Conservation (phyloP, 2,329 filamentous ascomycete species). For the Exophiala oligosperma region DNA sequence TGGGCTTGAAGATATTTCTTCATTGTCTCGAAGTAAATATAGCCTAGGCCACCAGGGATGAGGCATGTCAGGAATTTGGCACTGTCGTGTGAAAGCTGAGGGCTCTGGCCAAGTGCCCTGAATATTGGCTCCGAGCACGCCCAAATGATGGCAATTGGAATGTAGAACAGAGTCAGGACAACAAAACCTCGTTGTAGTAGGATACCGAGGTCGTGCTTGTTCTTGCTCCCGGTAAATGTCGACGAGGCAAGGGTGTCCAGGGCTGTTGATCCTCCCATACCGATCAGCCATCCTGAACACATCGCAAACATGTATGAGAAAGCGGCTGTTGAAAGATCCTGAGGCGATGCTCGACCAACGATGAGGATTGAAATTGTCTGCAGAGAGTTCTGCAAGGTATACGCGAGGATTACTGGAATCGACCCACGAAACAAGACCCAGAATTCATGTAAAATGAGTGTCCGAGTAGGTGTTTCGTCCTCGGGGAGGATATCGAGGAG, state of each 20-base stretch:
- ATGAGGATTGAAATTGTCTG: slow-evolving; percentile 82
- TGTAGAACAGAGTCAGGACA: slow-evolving; percentile 70
- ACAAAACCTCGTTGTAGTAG: slow-evolving; percentile 75
- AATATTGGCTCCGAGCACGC: slow-evolving; percentile 73
- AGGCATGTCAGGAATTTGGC: slow-evolving; percentile 71
- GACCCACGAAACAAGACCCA: slow-evolving; percentile 68
- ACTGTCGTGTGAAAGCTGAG: slow-evolving; percentile 72
- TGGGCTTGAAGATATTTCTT: slow-evolving; percentile 62
- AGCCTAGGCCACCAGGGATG: slow-evolving; percentile 79
- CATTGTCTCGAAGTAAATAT: slow-evolving; percentile 83
- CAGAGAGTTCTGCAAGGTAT: slow-evolving; percentile 80
- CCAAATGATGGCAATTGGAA: slow-evolving; percentile 73
- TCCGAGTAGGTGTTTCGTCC: slow-evolving; percentile 33
- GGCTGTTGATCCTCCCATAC: slow-evolving; percentile 80
- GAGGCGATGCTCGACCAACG: slow-evolving; percentile 74
- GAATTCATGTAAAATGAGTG: slow-evolving; percentile 58
- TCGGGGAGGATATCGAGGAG: slow-evolving; percentile 27
- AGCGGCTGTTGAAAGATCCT: slow-evolving; percentile 76
- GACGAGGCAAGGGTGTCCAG: slow-evolving; percentile 82
- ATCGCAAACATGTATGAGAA: slow-evolving; percentile 95
- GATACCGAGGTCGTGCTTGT: slow-evolving; percentile 76
- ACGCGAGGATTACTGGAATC: slow-evolving; percentile 77
- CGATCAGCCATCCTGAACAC: slow-evolving; percentile 84
- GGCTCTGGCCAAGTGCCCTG: slow-evolving; percentile 71
- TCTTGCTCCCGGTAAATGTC: slow-evolving; percentile 76